phyloP scores from a whole-genome alignment of 2,329 filamentous ascomycete genomes.

The Capronia epimyces region DNA sequence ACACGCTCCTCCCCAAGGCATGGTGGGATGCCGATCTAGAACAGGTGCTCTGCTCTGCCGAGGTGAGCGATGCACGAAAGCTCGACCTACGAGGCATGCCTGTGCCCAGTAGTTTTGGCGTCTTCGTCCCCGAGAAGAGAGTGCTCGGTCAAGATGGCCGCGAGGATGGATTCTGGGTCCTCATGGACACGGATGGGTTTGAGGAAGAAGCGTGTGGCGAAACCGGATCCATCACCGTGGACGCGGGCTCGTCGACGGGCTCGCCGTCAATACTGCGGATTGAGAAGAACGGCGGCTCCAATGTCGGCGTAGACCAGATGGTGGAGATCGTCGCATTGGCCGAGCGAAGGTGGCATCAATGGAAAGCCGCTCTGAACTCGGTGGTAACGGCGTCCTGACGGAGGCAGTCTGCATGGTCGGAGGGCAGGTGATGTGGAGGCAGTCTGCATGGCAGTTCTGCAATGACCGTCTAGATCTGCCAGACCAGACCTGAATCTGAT shows the following conservation, averaged over 20 bases:
- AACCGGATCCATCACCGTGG: slow-evolving; percentile 75
- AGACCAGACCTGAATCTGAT: too few relatives aligned
- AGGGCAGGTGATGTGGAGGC: too few relatives aligned
- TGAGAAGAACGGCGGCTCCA: slow-evolving; percentile 74
- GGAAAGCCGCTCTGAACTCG: slow-evolving; percentile 21
- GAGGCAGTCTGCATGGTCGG: not conserved
- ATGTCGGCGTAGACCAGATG: slow-evolving; percentile 59
- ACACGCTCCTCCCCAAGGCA: slow-evolving; percentile 71
- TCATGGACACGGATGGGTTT: slow-evolving; percentile 82
- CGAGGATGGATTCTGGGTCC: slow-evolving; percentile 59
- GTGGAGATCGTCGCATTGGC: slow-evolving; percentile 56
- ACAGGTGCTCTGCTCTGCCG: slow-evolving; percentile 67
- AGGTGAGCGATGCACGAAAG: slow-evolving; percentile 48
- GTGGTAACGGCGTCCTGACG: slow-evolving; percentile 1
- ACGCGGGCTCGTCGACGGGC: slow-evolving; percentile 46
- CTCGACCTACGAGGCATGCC: slow-evolving; percentile 63
- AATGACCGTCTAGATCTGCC: too few relatives aligned
- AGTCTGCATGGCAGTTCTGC: too few relatives aligned
- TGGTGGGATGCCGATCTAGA: slow-evolving; percentile 80
- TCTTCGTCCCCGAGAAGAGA: slow-evolving; percentile 64
- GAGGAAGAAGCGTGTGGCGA: slow-evolving; percentile 84
- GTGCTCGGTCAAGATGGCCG: slow-evolving; percentile 39
- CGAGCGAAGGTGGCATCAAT: slow-evolving; percentile 54
- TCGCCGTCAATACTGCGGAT: slow-evolving; percentile 58
- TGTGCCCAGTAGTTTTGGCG: slow-evolving; percentile 68